Evolutionary conservation across 176 grass and related monocot species (phyloP), one percentile per base, ranked within the genome.

Genomic region (Cocos nucifera): DNA sequence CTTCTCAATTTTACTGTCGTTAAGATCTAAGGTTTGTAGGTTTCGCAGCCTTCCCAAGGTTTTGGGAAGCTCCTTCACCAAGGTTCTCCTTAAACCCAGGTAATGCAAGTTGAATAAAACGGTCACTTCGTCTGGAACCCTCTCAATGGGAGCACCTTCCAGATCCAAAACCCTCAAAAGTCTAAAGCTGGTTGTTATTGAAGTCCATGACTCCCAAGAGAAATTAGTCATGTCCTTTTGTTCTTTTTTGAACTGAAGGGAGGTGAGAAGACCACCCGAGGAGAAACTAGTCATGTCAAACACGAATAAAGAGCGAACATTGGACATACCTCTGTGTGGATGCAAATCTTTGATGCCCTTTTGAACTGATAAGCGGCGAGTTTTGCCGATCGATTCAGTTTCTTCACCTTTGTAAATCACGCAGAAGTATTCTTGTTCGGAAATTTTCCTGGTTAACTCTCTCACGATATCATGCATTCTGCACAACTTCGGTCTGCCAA

Each of bases 391-490:
- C 7, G 23, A 27, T 4, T 12, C 19, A 16, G 54, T 24, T 12
- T 21, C 49, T 32, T 53, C 50, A 22, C 29, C 32, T 54, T 70
- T 25, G 6, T 77, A 61, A 0, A 54, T 12, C 0, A 18, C 44
- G 3, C 59, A 48, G 52, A 77, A 77, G 55, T 30, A 24, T 32
- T 69, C 64, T 4, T 6, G 19, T 69, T 53, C 19, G 19, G 74
- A 77, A 15, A 63, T 22, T n/a, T 16, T 65, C 26, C 65, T 3
- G 65, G 71, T 50, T n/a, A 74, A 26, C 17, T 74, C 71, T 64
- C 60, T 55, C 22, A 74, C 6, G 49, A 65, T 21, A 54, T 57
- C 49, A 44, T 74, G 71, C 71, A 74, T 56, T 3, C 26, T 53
- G 25, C 59, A 65, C 17, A 22, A 19, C 17, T 14, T 65, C 4